Evolutionary conservation across 106 monocot genomes (phyloP), one percentile per base, ranked within the genome.

Genomic region (Dendrobium catenatum): DNA sequence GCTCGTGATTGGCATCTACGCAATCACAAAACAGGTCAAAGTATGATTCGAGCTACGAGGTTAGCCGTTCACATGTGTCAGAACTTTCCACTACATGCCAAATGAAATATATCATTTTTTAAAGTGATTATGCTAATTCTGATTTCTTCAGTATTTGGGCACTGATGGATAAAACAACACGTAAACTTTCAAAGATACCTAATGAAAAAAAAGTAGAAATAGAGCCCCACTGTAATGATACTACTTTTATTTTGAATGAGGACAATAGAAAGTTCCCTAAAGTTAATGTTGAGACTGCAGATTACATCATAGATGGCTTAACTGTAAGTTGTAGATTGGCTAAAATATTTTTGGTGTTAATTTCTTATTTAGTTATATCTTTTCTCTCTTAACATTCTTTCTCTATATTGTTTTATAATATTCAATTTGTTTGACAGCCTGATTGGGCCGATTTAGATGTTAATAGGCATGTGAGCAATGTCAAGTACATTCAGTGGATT

Each of bases 41-140:
- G 86, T 44, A 89, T 95, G 33, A 86, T 88, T 55, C 79, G 84
- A 83, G 95, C 92, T 4, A 90, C 89, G 1, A 94, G 94, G 94
- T 86, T 77, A 20, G 70, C 15, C 46, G 7, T 55, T 64, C 31
- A 40, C 54, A 31, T 2, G 31, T 79, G 42, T 20, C 17, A 4
- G 41, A 46, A 46, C 7, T 46, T 46, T 37, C 7, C 5, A 0
- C 46, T 46, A 8, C 46, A 46, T 8, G 37, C 46, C 46, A 6
- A 46, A 46, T 0, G 9, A 46, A 46, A 46, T 6, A 46, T 7
- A 46, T 46, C 7, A 1, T 0, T 46, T 46, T 0, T 46, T 46
- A 46, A 46, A 46, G 4, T 46, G 46, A 46, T 46, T 46, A 9
- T 9, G 9, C 7, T 46, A 37, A 6, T 44, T 48, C 29, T 29